Conservation (phyloP, 192 early-diverging fungal genomes). For the Coemansia sp. region DNA sequence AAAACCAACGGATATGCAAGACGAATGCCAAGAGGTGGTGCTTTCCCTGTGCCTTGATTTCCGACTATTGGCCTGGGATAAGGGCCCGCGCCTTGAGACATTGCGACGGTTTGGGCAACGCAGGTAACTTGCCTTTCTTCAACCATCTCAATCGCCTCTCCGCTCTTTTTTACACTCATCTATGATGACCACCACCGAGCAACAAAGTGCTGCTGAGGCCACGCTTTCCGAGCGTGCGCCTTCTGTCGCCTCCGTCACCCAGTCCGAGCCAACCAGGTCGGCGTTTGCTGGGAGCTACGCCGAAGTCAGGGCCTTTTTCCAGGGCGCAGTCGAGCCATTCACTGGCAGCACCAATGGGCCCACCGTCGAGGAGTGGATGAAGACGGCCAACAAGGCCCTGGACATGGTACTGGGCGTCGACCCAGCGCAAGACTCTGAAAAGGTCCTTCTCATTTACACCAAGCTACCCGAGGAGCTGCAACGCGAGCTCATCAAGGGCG, state of each 20-base stretch:
- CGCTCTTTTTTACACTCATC: background rate
- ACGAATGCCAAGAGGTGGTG: background rate
- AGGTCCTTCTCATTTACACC: background rate
- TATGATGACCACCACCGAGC: background rate
- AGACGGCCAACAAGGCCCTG: conserved; percentile 3
- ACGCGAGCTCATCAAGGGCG: conserved; percentile 4
- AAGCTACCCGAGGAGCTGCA: conserved; percentile 4
- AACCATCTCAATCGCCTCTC: background rate
- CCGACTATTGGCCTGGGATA: background rate
- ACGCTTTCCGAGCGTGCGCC: background rate
- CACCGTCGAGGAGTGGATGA: conserved; percentile 6
- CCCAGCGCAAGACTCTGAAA: conserved; percentile 2
- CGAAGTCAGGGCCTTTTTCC: conserved; percentile 6
- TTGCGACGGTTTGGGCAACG: background rate
- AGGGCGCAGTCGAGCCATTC: background rate
- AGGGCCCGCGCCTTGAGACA: background rate
- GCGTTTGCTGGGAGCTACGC: background rate
- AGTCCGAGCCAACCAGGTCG: conserved; percentile 3
- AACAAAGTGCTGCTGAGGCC: background rate
- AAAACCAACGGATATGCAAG: background rate
- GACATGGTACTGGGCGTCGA: conserved; percentile 2
- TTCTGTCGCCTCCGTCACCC: background rate
- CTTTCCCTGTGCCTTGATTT: background rate
- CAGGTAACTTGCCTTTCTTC: background rate
- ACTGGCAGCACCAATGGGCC: conserved; percentile 1